Evolutionary conservation across 768 basidiomycete species (phyloP), one percentile per base, ranked within the genome.

Genomic region (button mushroom (Agaricus bisporus)): DNA sequence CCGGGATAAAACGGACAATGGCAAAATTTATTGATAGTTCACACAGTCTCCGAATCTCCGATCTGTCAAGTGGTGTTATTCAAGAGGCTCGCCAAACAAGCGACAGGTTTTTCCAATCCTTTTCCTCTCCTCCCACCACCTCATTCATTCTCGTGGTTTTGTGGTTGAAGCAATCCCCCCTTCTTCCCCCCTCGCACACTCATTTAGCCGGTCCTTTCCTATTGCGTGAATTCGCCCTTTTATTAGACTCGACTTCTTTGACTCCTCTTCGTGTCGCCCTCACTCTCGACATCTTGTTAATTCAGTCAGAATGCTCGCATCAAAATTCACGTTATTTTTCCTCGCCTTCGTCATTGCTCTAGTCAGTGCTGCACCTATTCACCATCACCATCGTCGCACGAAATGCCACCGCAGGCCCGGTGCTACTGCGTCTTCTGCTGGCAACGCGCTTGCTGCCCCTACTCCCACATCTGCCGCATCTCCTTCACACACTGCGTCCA

Each of bases 341-440:
- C 57, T 65, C n/a, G 61, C 64, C 14, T 53, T 59, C 39, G 48
- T 66, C 56, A 51, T 61, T 42, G 56, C 60, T 51, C 51, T 66
- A 56, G 53, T 58, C 54, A 58, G 60, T 49, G 63, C 63, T 28
- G 36, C 55, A 39, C 63, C 63, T 22, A 32, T 57, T 36, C 57
- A 56, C 39, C 51, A 60, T 48, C 50, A 58, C 42, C 54, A 64
- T 50, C 56, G 56, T 45, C 58, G 56, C 39, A 41, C 46, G 20
- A 54, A 53, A 47, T 57, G 56, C 42, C 25, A 29, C 7, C 46
- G 53, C 32, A 42, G 41, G 28, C 11, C 41, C 37, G 35, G 38
- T 42, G 29, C 29, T n/a, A 41, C 46, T 42, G 15, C 53, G 14
- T 20, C 14, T 3, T 29, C 41, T 14, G 18, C 8, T 18, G 26